Evolutionary conservation across 352 stramenopile genomes (phyloP).

Genomic region (Phytophthora multivora): DNA sequence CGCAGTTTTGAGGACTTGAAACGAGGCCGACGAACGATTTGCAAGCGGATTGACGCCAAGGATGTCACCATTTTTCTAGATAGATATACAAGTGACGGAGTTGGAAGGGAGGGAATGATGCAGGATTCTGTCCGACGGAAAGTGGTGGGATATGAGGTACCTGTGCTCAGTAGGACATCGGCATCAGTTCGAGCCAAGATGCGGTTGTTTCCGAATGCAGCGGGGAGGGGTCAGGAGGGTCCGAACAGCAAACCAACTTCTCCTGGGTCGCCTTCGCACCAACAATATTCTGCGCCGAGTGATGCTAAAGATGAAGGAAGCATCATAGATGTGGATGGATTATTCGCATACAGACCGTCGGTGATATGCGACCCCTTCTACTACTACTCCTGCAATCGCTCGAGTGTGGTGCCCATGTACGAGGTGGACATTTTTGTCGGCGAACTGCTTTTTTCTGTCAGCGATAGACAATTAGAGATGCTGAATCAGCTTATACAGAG

Average conservation of each 20-base stretch:
- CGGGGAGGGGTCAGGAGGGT: slow-evolving; percentile 14
- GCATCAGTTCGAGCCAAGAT: slow-evolving; percentile 65
- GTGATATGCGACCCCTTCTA: slow-evolving; percentile 69
- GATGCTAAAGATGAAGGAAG: slow-evolving; percentile 14
- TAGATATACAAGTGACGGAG: slow-evolving; percentile 70
- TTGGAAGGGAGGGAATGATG: slow-evolving; percentile 26
- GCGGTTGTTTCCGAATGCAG: slow-evolving; percentile 44
- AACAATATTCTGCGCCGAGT: slow-evolving; percentile 1
- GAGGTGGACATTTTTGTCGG: slow-evolving; percentile 77
- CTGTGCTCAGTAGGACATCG: slow-evolving; percentile 72
- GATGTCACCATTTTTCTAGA: slow-evolving; percentile 88
- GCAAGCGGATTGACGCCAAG: slow-evolving; percentile 72
- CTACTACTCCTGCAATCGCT: slow-evolving; percentile 60
- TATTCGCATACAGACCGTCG: slow-evolving; percentile 51
- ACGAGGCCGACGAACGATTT: slow-evolving; percentile 49
- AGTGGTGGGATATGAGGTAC: slow-evolving; percentile 82
- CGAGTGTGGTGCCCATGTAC: slow-evolving; percentile 47
- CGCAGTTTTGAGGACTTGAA: slow-evolving; percentile 74
- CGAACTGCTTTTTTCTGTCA: slow-evolving; percentile 79
- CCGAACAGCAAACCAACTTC: slow-evolving; percentile 18
- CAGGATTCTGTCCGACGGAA: slow-evolving; percentile 57
- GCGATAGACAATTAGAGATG: slow-evolving; percentile 83
- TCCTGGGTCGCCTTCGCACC: slow-evolving; percentile 15
- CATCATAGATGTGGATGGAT: slow-evolving; percentile 40
- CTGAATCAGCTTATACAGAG: slow-evolving; percentile 67